Evolutionary conservation across 2,329 filamentous ascomycete genomes (phyloP).

Genomic region (Colletotrichum aenigma): DNA sequence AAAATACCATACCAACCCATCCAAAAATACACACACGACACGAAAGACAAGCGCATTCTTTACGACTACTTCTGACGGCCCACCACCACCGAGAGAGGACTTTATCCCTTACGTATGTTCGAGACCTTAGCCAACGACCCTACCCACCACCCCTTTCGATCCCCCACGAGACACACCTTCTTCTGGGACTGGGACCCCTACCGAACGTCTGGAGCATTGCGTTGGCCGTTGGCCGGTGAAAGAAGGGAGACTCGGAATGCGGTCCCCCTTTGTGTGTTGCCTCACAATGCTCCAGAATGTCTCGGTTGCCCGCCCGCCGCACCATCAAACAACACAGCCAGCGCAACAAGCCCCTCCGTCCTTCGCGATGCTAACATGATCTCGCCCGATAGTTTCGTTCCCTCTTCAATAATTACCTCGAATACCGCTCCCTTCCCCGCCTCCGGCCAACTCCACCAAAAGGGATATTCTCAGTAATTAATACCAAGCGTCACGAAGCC

Average conservation of each 20-base stretch:
- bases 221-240: neutral
- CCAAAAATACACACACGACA: conserved; percentile 17
- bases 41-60: conserved; percentile 19
- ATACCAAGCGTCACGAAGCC: neutral
- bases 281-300: conserved; percentile 13
- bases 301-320: neutral
- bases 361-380: conserved; percentile 5
- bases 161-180: neutral
- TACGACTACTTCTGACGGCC: conserved; percentile 10
- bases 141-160: neutral
- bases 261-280: neutral
- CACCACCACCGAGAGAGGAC: conserved; percentile 7
- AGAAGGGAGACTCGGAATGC: neutral
- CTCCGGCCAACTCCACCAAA: neutral
- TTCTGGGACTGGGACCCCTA: neutral
- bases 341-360: neutral
- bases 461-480: neutral
- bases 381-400: neutral
- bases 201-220: neutral
- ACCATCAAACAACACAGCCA: neutral
- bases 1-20: neutral
- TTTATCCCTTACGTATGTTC: conserved; percentile 20
- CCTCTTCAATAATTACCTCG: conserved; percentile 11
- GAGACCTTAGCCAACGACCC: neutral
- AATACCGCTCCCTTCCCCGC: neutral